Evolutionary conservation across 768 basidiomycete species (phyloP).

Genomic region (Naematelia aurantialba): DNA sequence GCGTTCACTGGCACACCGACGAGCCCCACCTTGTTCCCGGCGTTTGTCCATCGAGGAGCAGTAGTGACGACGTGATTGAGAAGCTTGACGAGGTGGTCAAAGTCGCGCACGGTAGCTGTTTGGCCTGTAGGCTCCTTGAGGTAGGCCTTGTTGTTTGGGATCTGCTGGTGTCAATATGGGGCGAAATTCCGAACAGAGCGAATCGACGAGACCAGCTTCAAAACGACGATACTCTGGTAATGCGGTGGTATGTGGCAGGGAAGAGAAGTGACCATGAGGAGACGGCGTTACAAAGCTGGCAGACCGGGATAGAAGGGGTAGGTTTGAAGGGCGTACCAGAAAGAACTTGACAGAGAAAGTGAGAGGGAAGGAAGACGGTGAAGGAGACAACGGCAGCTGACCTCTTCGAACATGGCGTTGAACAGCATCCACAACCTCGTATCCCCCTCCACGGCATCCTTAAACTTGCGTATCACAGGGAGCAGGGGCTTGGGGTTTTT

Average conservation of each 20-base stretch:
- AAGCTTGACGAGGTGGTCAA: constrained; percentile 52
- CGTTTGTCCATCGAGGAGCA: constrained; percentile 53
- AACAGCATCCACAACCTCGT: constrained; percentile 49
- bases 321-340: background rate
- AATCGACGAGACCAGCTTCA: constrained; percentile 1
- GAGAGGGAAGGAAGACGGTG: background rate
- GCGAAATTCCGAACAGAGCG: too few relatives aligned
- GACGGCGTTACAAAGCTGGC: background rate
- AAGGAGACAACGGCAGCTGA: constrained; percentile 9
- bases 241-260: background rate
- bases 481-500: constrained; percentile 42
- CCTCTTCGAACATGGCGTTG: constrained; percentile 47
- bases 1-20: constrained; percentile 57
- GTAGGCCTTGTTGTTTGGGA: constrained; percentile 44
- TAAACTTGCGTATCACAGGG: constrained; percentile 48
- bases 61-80: constrained; percentile 55
- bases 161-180: too few relatives aligned
- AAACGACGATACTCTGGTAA: background rate
- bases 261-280: too few relatives aligned
- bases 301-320: background rate
- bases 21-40: constrained; percentile 48
- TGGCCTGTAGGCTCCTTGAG: constrained; percentile 42
- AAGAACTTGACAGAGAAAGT: background rate
- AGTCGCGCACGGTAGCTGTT: constrained; percentile 51
- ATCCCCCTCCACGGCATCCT: constrained; percentile 46